Base-by-base conservation (phyloP, 768 basidiomycete genomes). In the Trametes cubensis region DNA sequence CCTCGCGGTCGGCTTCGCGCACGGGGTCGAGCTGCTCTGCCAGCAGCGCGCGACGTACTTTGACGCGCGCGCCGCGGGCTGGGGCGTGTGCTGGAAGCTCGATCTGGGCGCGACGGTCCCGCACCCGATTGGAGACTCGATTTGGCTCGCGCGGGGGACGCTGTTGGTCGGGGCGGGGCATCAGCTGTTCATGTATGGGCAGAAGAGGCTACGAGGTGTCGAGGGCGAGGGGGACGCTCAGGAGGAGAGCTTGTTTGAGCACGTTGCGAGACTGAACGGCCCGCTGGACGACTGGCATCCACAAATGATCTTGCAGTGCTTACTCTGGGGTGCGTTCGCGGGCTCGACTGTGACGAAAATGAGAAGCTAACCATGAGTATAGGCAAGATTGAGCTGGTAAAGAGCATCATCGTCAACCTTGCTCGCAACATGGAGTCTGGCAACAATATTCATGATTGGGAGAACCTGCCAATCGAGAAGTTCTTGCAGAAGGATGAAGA, bases 21-120 rank as follows among this genome's bases (percentile, higher is more conserved):
- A 87, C 65, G 86, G 85, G 50, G 79, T 96, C 2, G 87, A 94
- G 56, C 76, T 98, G n/a, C 78, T 96, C n/a, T 95, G 90, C 69
- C 92, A 95, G 68, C 92, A 95, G 73, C 83, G 95, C 23, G 90
- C 93, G 85, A 92, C 90, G 4, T 96, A 98, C 74, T 93, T 94
- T 44, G 90, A 91, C 65, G 83, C 87, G 58, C 48, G 48, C 25
- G 85, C 85, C 42, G 86, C 90, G 23, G 88, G 88, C 11, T 95
- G 95, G 94, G 81, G 81, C 4, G 77, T 86, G 49, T 87, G 89
- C 67, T 83, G 82, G 70, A 84, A 75, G 45, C 81, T 96, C 46
- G 88, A 92, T 48, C 78, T 94, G 44, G 79, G 81, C 63, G 94
- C 92, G 44, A 83, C 89, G 60, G 87, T 92, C 0, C 86, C 93